Evolutionary conservation across 164 flowering plant species (phyloP), one percentile per base, ranked within the genome.

Genomic region (Aristolochia fimbriata): DNA sequence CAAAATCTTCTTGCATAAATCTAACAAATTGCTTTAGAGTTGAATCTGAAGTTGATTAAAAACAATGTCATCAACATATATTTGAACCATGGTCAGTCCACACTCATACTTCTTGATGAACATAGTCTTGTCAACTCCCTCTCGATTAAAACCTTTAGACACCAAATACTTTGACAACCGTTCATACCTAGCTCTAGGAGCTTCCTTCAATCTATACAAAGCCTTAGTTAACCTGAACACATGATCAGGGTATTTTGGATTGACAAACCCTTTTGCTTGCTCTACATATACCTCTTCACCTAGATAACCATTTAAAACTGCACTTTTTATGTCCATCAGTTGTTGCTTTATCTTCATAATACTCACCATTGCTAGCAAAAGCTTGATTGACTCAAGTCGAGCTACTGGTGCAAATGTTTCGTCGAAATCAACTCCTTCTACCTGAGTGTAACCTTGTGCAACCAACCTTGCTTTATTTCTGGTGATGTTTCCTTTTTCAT

Each of bases 371-470:
- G 16, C 51, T 6, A 1, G 2, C 4, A 49, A 49, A 8, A 49
- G 14, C 19, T 21, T 11, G 16, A 49, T 49, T 6, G 2, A 49
- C 51, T 49, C 51, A 49, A n/a, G n/a, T n/a, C n/a, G n/a, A n/a
- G n/a, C n/a, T n/a, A n/a, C n/a, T n/a, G n/a, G n/a, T n/a, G n/a
- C 51, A 49, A 49, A 49, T 12, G 51, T 49, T 48, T 49, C 51
- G 14, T 49, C 51, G 19, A 11, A 49, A 21, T 1, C 51, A 49
- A 49, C 19, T 9, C 16, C 51, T 15, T 49, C 51, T 0, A 11
- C 0, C 17, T 49, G 19, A 16, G 1, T 49, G 19, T 9, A 49
- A 6, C 51, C 17, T 49, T 49, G 51, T 11, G 51, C 51, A 49
- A 49, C 19, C 16, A 49, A 49, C 16, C 51, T 49, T 6, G 4